phyloP scores from a whole-genome alignment of 257 asterid genomes.

The Primulina tabacum region DNA sequence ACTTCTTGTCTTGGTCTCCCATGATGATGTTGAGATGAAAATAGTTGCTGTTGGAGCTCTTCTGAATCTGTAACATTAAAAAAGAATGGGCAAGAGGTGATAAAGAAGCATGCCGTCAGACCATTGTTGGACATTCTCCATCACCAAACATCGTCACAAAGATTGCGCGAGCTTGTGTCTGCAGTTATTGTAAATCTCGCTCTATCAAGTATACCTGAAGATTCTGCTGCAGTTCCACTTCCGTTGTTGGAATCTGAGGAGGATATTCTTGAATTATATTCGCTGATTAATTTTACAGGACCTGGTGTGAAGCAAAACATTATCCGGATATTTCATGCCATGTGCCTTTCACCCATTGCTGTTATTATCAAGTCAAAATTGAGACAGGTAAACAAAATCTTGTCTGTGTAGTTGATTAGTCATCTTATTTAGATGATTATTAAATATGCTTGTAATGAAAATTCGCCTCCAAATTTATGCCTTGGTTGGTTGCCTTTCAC shows the following conservation, averaged over 20 bases:
- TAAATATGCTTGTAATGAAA: background rate
- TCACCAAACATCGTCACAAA: slow-evolving; percentile 41
- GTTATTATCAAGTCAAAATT: slow-evolving; percentile 41
- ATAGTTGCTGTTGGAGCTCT: slow-evolving; percentile 46
- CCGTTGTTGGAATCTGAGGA: slow-evolving; percentile 50
- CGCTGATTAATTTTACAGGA: slow-evolving; percentile 38
- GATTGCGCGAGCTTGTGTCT: slow-evolving; percentile 49
- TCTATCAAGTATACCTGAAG: slow-evolving; percentile 40
- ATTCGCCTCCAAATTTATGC: background rate
- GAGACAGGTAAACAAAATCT: slow-evolving; percentile 38
- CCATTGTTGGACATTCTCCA: slow-evolving; percentile 51
- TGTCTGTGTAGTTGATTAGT: background rate
- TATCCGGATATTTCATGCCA: slow-evolving; percentile 45
- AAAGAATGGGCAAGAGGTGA: slow-evolving; percentile 54
- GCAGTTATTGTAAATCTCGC: slow-evolving; percentile 49
- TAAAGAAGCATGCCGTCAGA: slow-evolving; percentile 46
- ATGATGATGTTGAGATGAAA: slow-evolving; percentile 43
- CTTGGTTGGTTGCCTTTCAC: slow-evolving; percentile 27
- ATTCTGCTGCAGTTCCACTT: slow-evolving; percentile 31
- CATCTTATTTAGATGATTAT: too few relatives aligned
- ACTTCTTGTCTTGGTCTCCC: slow-evolving; percentile 44
- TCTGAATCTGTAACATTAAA: slow-evolving; percentile 45
- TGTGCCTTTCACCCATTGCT: slow-evolving; percentile 54
- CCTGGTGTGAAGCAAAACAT: slow-evolving; percentile 47
- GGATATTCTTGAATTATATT: slow-evolving; percentile 44